Evolutionary conservation across 768 basidiomycete genomes (phyloP).

Genomic region (Pisolithus albus): DNA sequence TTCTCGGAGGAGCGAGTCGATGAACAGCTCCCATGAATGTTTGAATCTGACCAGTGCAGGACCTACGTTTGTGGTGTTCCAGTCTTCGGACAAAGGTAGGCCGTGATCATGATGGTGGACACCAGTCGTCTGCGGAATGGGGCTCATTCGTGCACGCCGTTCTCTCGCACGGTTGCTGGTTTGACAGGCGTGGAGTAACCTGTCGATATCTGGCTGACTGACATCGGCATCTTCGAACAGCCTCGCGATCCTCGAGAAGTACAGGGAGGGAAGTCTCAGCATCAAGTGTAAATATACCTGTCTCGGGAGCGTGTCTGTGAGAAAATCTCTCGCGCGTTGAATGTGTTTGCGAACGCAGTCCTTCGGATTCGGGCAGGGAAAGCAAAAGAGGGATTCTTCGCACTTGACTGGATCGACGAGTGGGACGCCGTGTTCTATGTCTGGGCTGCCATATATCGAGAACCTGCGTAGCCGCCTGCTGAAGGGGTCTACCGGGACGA

Average conservation of each 20-base stretch:
- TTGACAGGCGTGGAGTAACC: conserved; percentile 38
- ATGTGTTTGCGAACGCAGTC: conserved; percentile 14
- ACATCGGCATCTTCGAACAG: conserved; percentile 76
- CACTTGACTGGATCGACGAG: conserved; percentile 15
- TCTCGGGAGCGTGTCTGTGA: conserved; percentile 34
- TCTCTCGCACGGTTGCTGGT: conserved; percentile 5
- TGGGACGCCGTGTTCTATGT: conserved; percentile 9
- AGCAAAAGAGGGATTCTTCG: conserved; percentile 13
- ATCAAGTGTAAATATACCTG: conserved; percentile 42
- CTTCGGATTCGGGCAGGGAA: conserved; percentile 4
- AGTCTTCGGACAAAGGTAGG: conserved; percentile 48
- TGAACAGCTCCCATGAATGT: conserved; percentile 61
- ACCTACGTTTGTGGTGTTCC: conserved; percentile 45
- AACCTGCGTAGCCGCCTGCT: conserved; percentile 22
- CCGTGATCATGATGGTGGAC: conserved; percentile 12
- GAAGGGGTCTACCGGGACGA: conserved; percentile 53
- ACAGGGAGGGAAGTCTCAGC: conserved; percentile 68
- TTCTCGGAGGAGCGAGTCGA: conserved; percentile 61
- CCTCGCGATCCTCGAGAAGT: conserved; percentile 71
- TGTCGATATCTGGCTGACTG: conserved; percentile 61
- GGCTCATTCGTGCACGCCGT: conserved; percentile 15
- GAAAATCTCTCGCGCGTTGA: conserved; percentile 18
- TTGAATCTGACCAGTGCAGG: conserved; percentile 62
- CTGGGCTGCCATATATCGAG: conserved; percentile 14
- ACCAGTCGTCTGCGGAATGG: conserved; percentile 22